A percentile compares a stretch with the other conserved stretches of the same genome.
phyloP scores from a whole-genome alignment of 2,329 filamentous ascomycete genomes.

The Fusarium drepaniforme region DNA sequence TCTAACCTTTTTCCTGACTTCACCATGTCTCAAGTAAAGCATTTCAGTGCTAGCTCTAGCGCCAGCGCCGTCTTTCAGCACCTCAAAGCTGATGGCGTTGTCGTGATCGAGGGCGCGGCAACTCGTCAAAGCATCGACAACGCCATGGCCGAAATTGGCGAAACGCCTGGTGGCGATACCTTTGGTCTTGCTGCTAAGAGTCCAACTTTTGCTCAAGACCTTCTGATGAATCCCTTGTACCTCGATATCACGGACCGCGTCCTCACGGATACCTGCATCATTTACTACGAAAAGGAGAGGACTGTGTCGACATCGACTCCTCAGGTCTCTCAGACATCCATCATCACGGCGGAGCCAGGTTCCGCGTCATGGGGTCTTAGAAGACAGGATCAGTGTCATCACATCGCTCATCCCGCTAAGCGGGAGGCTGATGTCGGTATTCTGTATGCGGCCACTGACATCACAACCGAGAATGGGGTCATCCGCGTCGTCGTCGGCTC shows the following conservation, averaged over 20 bases:
- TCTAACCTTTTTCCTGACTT: not conserved
- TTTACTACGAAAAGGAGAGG: not conserved
- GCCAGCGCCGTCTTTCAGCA: not conserved
- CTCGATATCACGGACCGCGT: not conserved
- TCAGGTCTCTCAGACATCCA: conserved; percentile 1
- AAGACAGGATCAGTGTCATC: conserved; percentile 4
- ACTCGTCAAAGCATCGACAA: not conserved
- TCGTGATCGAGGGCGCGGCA: not conserved
- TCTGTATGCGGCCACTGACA: not conserved
- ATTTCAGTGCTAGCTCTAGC: not conserved
- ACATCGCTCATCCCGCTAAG: conserved; percentile 8
- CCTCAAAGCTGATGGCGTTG: conserved; percentile 8
- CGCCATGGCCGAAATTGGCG: not conserved
- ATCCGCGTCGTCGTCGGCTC: not conserved
- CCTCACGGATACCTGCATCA: conserved; percentile 4
- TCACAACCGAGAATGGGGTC: not conserved
- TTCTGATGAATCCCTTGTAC: conserved; percentile 6
- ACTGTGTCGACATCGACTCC: conserved; percentile 1
- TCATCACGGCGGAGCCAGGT: not conserved
- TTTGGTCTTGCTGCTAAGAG: conserved; percentile 8
- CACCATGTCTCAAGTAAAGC: conserved; percentile 4
- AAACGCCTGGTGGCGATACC: not conserved
- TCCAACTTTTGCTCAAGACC: not conserved
- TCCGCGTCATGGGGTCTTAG: not conserved
- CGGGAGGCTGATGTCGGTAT: conserved; percentile 7